Conservation (phyloP, 345 rosid species). For the Cardiospermum halicacabum region DNA sequence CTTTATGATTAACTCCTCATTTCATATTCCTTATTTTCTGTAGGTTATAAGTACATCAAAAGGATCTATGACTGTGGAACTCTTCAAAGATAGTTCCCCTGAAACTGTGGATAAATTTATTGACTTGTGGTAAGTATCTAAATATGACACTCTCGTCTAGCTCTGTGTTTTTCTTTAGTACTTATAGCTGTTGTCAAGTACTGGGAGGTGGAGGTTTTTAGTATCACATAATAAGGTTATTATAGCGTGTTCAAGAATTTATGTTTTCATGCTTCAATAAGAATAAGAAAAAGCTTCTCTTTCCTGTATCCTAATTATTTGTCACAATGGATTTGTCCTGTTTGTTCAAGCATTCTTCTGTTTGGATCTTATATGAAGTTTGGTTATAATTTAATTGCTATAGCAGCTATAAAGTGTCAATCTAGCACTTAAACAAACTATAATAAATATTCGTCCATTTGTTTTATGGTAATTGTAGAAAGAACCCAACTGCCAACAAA, state of each 20-base stretch:
- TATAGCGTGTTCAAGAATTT: background rate
- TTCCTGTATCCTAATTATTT: background rate
- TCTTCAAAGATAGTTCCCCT: constrained; percentile 66
- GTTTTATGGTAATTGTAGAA: background rate
- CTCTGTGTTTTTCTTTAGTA: too few relatives aligned
- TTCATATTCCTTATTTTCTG: constrained; percentile 13
- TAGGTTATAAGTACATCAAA: constrained; percentile 77
- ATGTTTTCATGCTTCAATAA: background rate
- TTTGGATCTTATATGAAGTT: background rate
- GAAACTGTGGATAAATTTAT: constrained; percentile 75
- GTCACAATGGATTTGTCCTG: background rate
- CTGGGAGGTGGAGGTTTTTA: background rate
- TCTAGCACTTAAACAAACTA: background rate
- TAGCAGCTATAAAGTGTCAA: background rate
- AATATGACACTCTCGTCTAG: background rate
- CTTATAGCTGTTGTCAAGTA: background rate
- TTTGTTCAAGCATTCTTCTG: background rate
- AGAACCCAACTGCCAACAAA: background rate
- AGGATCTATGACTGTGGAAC: constrained; percentile 64
- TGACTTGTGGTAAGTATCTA: constrained; percentile 52
- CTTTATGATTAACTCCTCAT: background rate
- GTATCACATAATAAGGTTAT: background rate
- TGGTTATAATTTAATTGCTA: background rate
- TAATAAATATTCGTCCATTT: background rate
- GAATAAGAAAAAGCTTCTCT: background rate